Evolutionary conservation across 139 green algal species (phyloP).

Genomic region (Tetraselmis chui): DNA sequence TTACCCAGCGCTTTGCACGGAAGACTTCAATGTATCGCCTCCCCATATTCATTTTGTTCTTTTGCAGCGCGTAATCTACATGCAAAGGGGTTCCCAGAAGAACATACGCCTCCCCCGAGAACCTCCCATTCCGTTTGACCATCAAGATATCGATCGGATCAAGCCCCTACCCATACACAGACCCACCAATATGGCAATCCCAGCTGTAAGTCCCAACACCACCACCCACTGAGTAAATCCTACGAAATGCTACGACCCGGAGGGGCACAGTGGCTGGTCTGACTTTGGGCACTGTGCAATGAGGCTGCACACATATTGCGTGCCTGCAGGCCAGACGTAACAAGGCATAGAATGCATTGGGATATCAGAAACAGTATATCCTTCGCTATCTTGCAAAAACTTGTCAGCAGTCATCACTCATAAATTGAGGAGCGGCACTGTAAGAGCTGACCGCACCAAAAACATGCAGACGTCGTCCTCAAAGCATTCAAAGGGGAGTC

Average conservation of each 20-base stretch:
- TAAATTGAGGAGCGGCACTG: not conserved
- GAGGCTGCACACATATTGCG: not conserved
- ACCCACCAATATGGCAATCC: not conserved
- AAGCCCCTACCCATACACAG: slow-evolving; percentile 37
- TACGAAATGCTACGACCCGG: not conserved
- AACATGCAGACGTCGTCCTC: slow-evolving; percentile 71
- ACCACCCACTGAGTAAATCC: slow-evolving; percentile 5
- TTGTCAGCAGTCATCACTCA: not conserved
- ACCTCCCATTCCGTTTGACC: slow-evolving; percentile 49
- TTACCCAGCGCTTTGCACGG: slow-evolving; percentile 31
- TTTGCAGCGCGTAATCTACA: slow-evolving; percentile 57
- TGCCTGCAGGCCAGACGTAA: not conserved
- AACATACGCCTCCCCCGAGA: slow-evolving; percentile 67
- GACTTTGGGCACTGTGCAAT: too few species aligned
- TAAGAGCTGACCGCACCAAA: slow-evolving; percentile 44
- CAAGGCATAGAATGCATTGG: not conserved
- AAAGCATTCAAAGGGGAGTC: slow-evolving; percentile 67
- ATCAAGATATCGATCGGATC: slow-evolving; percentile 71
- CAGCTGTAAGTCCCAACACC: not conserved
- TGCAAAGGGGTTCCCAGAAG: slow-evolving; percentile 51
- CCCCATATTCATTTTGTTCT: slow-evolving; percentile 73
- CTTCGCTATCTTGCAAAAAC: not conserved
- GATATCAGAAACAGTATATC: not conserved
- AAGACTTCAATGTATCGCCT: slow-evolving; percentile 77
- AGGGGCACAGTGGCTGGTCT: too few species aligned